Evolutionary conservation across 495 filamentous ascomycete genomes (phyloP).

Genomic region (Penicillium longicatenatum): DNA sequence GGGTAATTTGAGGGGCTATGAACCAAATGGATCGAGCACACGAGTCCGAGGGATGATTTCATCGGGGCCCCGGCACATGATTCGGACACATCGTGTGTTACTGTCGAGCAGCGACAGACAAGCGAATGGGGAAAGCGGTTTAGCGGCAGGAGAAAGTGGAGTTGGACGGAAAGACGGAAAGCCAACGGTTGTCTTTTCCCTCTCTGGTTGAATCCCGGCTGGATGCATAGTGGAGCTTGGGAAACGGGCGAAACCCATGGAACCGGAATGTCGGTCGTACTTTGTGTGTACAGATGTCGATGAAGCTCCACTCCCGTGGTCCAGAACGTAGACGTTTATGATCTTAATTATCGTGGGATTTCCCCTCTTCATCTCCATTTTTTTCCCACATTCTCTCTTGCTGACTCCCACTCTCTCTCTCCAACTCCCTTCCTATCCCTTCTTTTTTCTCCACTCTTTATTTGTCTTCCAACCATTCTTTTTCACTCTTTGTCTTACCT

Average conservation of each 20-base stretch:
- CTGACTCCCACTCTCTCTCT: neutral
- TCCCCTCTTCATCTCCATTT: neutral
- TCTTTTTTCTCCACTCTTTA: slow-evolving; percentile 4
- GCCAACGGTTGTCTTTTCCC: slow-evolving; percentile 27
- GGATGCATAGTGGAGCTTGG: slow-evolving; percentile 24
- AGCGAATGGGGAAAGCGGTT: neutral
- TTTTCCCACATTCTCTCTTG: neutral
- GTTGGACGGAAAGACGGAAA: slow-evolving; percentile 20
- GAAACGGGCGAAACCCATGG: slow-evolving; percentile 17
- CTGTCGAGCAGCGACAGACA: too few species aligned
- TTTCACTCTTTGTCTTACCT: neutral
- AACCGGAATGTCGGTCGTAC: neutral
- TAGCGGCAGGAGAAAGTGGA: slow-evolving; percentile 16
- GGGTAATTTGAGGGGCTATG: neutral
- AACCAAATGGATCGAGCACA: neutral
- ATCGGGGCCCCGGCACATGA: neutral
- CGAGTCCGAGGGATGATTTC: neutral
- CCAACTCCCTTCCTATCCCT: slow-evolving; percentile 4
- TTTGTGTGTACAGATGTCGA: too few species aligned
- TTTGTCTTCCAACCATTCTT: slow-evolving; percentile 10
- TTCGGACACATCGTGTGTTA: neutral
- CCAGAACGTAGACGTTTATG: neutral
- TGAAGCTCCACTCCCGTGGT: slow-evolving; percentile 3
- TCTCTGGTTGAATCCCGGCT: slow-evolving; percentile 15
- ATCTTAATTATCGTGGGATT: neutral